Evolutionary conservation across 805 yeast genomes (phyloP).

Genomic region (Isabelozyma pseudorhagii): DNA sequence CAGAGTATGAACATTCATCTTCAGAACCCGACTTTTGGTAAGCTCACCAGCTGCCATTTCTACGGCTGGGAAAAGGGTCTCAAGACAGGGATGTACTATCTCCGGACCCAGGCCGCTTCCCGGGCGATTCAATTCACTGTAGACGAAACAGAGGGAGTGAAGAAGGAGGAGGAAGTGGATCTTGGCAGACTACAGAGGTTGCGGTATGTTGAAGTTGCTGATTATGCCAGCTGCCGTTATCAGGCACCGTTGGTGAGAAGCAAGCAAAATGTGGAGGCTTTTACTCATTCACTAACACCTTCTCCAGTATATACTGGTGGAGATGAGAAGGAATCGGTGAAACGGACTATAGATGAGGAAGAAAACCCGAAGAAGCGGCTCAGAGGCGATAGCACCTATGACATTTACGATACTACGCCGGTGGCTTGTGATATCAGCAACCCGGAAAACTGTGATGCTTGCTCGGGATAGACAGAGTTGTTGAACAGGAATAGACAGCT

Average conservation of each 20-base stretch:
- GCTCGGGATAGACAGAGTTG: slow-evolving; percentile 27
- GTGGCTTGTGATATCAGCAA: slow-evolving; percentile 28
- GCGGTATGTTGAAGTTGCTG: not conserved
- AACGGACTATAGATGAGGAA: not conserved
- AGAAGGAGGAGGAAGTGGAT: not conserved
- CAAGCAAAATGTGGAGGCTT: not conserved
- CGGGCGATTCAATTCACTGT: slow-evolving; percentile 37
- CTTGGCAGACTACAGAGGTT: slow-evolving; percentile 21
- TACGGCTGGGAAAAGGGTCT: slow-evolving; percentile 38
- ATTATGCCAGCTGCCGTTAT: not conserved
- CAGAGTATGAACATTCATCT: slow-evolving; percentile 44
- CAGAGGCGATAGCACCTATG: slow-evolving; percentile 7
- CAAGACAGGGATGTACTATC: slow-evolving; percentile 40
- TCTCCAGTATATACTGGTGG: not conserved
- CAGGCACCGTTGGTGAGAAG: not conserved
- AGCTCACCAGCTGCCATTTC: slow-evolving; percentile 42
- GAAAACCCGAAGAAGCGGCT: not conserved
- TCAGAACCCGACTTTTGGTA: slow-evolving; percentile 33
- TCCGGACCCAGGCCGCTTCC: slow-evolving; percentile 36
- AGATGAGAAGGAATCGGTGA: not conserved
- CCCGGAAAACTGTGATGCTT: slow-evolving; percentile 36
- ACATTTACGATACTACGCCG: slow-evolving; percentile 34
- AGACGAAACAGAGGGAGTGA: slow-evolving; percentile 9
- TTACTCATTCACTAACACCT: not conserved
- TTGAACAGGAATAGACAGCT: no score